phyloP scores from a whole-genome alignment of 805 yeast species.

The Teunomyces kruisii region DNA sequence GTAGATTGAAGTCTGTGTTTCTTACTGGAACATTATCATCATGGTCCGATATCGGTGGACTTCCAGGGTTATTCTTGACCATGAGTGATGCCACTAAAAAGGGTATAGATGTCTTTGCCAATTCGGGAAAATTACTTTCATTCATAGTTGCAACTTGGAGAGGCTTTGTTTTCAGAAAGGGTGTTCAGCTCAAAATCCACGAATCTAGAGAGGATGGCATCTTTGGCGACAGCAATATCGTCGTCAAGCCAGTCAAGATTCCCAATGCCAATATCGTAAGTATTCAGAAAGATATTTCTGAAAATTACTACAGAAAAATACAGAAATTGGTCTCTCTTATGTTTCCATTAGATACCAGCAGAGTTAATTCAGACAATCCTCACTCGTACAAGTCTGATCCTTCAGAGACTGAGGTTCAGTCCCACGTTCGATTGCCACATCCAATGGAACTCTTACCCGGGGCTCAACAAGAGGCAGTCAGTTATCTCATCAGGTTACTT shows the following conservation, averaged over 20 bases:
- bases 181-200: constrained; percentile 48
- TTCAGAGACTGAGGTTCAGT: constrained; percentile 36
- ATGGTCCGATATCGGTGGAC: constrained; percentile 86
- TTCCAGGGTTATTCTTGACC: constrained; percentile 86
- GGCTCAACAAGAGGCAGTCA: constrained; percentile 49
- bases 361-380: constrained; percentile 37
- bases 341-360: constrained; percentile 55
- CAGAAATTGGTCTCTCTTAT: constrained; percentile 46
- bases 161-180: constrained; percentile 79
- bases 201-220: constrained; percentile 30
- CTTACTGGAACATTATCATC: constrained; percentile 67
- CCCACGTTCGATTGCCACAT: constrained; percentile 34
- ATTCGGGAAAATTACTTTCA: constrained; percentile 28
- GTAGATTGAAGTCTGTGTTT: constrained; percentile 64
- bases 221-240: constrained; percentile 37
- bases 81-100: constrained; percentile 74
- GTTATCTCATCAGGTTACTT: constrained; percentile 64
- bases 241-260: constrained; percentile 38
- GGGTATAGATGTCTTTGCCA: constrained; percentile 52
- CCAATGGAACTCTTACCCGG: constrained; percentile 22
- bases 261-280: not conserved
- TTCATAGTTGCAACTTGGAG: constrained; percentile 81
- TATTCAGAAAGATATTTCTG: not conserved
- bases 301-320: constrained; percentile 16
- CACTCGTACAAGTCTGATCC: constrained; percentile 38